These are phyloP conservation scores for Alternaria angustiovoidea DNA, from an alignment of 2,329 filamentous ascomycete genomes.

Conservation along the genomic window DNA sequence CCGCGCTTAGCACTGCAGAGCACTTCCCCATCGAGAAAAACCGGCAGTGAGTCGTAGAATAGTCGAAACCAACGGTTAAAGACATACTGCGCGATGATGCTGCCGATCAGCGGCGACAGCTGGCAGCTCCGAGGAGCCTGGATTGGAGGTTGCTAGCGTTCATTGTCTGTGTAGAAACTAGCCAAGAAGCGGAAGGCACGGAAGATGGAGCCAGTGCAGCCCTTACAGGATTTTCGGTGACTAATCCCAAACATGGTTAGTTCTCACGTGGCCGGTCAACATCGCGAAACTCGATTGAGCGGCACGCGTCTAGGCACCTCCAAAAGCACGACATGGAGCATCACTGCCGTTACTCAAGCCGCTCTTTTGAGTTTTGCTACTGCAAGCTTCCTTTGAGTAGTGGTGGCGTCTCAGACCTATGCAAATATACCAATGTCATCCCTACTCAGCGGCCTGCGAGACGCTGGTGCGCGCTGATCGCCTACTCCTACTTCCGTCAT, in stretches of 20 bases:
- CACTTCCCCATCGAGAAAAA: constrained; percentile 1
- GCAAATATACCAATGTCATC: neutral
- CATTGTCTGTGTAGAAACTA: neutral
- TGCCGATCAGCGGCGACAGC: neutral
- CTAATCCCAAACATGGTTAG: neutral
- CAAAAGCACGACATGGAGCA: neutral
- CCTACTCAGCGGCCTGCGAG: neutral
- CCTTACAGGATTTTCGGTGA: constrained; percentile 7
- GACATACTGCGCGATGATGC: constrained; percentile 1
- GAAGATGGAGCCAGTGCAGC: neutral
- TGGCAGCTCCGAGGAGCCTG: neutral
- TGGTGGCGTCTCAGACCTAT: constrained; percentile 1
- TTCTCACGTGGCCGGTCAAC: neutral
- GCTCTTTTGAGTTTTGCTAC: constrained; percentile 3
- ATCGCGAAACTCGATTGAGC: constrained; percentile 5
- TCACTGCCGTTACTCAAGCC: neutral
- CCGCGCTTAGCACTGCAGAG: constrained; percentile 2
- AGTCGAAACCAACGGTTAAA: constrained; percentile 7
- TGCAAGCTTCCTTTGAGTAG: neutral
- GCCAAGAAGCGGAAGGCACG: constrained; percentile 4
- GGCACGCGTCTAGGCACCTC: constrained; percentile 1
- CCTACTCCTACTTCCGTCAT: neutral
- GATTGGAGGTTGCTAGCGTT: neutral
- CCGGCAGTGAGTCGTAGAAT: constrained; percentile 4
- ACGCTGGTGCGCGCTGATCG: neutral